These are phyloP conservation scores for Aspergillus conjunctus DNA, from an alignment of 495 filamentous ascomycete genomes.

Conservation along the genomic window DNA sequence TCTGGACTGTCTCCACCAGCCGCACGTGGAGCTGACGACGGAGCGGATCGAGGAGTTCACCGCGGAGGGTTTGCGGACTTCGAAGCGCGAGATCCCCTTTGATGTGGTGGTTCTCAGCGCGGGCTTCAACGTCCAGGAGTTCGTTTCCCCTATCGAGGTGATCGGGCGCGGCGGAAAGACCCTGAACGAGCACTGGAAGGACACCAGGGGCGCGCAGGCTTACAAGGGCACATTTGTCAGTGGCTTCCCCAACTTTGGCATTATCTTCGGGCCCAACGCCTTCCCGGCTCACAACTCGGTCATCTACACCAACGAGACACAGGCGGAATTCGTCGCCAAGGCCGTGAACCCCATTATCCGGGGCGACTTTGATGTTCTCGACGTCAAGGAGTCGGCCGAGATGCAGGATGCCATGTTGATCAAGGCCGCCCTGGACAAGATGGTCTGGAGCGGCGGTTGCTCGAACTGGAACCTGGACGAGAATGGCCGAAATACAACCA, in stretches of 20 bases:
- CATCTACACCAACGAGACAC: slow-evolving; percentile 55
- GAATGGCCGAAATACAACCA: slow-evolving; percentile 7
- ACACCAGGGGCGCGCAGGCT: slow-evolving; percentile 53
- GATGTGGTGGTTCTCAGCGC: slow-evolving; percentile 56
- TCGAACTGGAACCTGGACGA: slow-evolving; percentile 8
- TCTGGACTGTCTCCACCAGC: slow-evolving; percentile 48
- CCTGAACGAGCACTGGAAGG: slow-evolving; percentile 50
- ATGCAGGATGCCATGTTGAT: slow-evolving; percentile 46
- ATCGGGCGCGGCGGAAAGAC: slow-evolving; percentile 44
- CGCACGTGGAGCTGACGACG: slow-evolving; percentile 45
- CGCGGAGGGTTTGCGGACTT: slow-evolving; percentile 31
- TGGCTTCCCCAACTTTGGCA: slow-evolving; percentile 62
- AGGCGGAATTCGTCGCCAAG: slow-evolving; percentile 38
- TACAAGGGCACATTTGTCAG: slow-evolving; percentile 59
- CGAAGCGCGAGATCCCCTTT: slow-evolving; percentile 48
- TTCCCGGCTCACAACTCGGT: slow-evolving; percentile 59
- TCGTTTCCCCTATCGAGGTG: slow-evolving; percentile 41
- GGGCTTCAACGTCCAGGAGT: slow-evolving; percentile 46
- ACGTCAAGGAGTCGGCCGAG: slow-evolving; percentile 49
- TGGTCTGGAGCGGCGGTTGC: background rate
- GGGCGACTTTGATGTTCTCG: slow-evolving; percentile 25
- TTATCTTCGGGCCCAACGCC: slow-evolving; percentile 61
- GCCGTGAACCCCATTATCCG: background rate
- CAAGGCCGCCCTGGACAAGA: slow-evolving; percentile 38
- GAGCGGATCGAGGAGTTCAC: slow-evolving; percentile 22